These are phyloP conservation scores for Fraxinus pennsylvanica DNA, from an alignment of 257 asterid genomes.

Conservation along the genomic window DNA sequence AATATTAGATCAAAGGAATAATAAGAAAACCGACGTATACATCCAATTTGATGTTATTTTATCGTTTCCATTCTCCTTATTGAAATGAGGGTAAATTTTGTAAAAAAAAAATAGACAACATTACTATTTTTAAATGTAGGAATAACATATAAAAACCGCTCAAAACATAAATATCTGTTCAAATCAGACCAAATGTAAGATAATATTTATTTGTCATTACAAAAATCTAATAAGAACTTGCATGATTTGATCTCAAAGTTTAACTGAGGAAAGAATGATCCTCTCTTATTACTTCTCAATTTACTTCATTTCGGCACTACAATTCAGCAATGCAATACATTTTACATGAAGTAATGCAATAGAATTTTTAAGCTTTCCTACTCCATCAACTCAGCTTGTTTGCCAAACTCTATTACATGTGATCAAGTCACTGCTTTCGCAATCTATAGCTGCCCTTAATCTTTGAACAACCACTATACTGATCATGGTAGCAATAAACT, in stretches of 20 bases:
- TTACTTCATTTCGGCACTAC: not conserved
- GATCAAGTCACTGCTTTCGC: not conserved
- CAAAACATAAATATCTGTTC: not conserved
- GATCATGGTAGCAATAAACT: not conserved
- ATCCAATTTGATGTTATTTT: not conserved
- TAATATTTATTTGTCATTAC: not conserved
- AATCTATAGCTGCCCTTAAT: not conserved
- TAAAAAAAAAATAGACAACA: not conserved
- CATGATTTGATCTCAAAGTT: not conserved
- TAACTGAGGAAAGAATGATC: not conserved
- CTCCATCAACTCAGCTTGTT: not conserved
- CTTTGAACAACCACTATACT: not conserved
- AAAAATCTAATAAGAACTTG: not conserved
- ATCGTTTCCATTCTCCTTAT: not conserved
- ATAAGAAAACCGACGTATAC: conserved; percentile 15
- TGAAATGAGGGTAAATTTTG: not conserved
- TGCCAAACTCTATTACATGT: not conserved
- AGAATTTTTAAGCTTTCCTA: not conserved
- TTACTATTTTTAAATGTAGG: not conserved
- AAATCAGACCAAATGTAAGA: not conserved
- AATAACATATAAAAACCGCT: not conserved
- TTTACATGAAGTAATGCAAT: not conserved
- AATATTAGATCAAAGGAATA: conserved; percentile 22
- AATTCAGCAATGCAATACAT: not conserved
- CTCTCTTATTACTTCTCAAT: not conserved